Base-by-base conservation (phyloP, 345 rosid genomes). In the Laguncularia racemosa region DNA sequence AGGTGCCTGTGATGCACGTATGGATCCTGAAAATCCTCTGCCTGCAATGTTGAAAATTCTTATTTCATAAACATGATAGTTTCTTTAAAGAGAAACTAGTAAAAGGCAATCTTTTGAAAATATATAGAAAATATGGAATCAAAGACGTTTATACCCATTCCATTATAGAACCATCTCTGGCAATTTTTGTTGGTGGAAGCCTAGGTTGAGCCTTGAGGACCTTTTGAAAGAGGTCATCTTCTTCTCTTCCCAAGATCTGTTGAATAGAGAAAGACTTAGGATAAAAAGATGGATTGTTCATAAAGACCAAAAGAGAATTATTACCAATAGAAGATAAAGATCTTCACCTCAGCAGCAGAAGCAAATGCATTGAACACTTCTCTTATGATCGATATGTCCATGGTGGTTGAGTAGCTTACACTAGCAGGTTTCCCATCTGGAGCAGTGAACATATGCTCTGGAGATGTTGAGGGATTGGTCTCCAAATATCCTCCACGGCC, bases 391-490 rank as follows among this genome's bases (percentile, higher is more conserved):
- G 85, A 81, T 69, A 89, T 81, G 73, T 93, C 99, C 99, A 93
- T 93, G 58, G 99, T 93, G 45, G 97, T 67, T 58, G 97, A 93
- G 78, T 84, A 79, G 86, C 99, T 89, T 59, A 93, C 97, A 57
- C 84, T 82, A 16, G 96, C 97, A 53, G 66, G 84, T 64, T 75
- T 81, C 46, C 96, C 96, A 71, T 82, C 85, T 16, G 97, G 96
- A 62, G 86, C 77, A 28, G 67, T 77, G 49, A 93, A 93, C 64
- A 63, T 68, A 73, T 93, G 99, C 59, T 93, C 99, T 13, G 97
- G 99, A 53, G 97, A 93, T 21, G 99, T 93, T 44, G 99, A 93
- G 48, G 99, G 99, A 64, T 87, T 93, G 56, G 97, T 93, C 71
- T 80, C 91, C 47, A 93, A 79, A 74, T 70, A 87, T 55, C 87